These are phyloP conservation scores for Monosporascus sp. DNA, from an alignment of 2,329 filamentous ascomycete species.

Conservation along the genomic window DNA sequence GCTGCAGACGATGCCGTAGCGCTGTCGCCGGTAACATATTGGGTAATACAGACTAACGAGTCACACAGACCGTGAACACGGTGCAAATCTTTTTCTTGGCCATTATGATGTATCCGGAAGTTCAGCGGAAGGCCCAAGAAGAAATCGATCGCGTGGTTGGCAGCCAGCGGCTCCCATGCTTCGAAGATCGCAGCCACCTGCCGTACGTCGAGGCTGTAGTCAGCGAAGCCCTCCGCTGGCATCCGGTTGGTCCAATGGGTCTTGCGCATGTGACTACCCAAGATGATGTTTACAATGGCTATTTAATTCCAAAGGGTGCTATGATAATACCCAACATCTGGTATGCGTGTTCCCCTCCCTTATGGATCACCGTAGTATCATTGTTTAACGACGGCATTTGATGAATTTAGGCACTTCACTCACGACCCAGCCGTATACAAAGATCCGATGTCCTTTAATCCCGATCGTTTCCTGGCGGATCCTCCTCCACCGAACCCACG, in stretches of 20 bases:
- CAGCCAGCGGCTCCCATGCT: constrained; percentile 37
- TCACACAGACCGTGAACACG: background rate
- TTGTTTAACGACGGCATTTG: no score
- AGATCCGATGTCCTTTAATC: constrained; percentile 8
- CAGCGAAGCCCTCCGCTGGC: constrained; percentile 40
- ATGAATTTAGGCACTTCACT: background rate
- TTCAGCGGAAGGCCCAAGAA: constrained; percentile 41
- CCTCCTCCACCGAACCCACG: constrained; percentile 3
- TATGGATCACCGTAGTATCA: no score
- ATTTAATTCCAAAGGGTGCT: constrained; percentile 13
- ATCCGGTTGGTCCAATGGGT: constrained; percentile 21
- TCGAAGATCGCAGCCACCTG: constrained; percentile 38
- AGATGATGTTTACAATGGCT: constrained; percentile 11
- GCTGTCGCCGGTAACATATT: no score
- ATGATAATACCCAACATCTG: constrained; percentile 11
- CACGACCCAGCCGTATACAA: constrained; percentile 7
- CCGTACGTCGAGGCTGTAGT: constrained; percentile 41
- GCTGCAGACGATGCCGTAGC: no score
- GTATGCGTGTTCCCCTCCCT: constrained; percentile 1
- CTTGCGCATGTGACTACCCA: constrained; percentile 4
- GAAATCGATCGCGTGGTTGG: constrained; percentile 45
- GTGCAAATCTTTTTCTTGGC: constrained; percentile 27
- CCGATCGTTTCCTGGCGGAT: constrained; percentile 11
- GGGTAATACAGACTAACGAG: background rate
- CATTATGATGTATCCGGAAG: constrained; percentile 35